A percentile compares a stretch with the other conserved stretches of the same genome.
phyloP scores from a whole-genome alignment of 805 yeast genomes.

The Candida alai region DNA sequence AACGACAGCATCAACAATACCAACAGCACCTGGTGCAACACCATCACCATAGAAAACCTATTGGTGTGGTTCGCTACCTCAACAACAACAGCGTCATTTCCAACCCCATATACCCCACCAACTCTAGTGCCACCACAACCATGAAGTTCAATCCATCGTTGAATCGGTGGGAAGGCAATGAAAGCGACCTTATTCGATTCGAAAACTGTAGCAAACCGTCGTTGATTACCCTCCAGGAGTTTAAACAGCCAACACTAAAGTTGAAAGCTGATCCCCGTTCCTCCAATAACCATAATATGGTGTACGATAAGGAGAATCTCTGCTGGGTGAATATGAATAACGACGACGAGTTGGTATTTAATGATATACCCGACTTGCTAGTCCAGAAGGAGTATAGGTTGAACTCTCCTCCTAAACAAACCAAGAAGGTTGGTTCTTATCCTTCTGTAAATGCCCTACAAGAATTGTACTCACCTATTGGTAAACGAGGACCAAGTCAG shows the following conservation, averaged over 20 bases:
- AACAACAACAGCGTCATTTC: conserved; percentile 15
- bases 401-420: conserved; percentile 6
- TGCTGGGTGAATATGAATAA: conserved; percentile 53
- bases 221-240: conserved; percentile 31
- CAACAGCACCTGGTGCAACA: no score
- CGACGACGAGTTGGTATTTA: conserved; percentile 42
- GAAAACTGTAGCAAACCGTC: conserved; percentile 40
- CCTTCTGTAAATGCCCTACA: neutral
- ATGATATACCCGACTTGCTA: conserved; percentile 46
- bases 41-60: conserved; percentile 12
- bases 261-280: conserved; percentile 1
- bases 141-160: conserved; percentile 54
- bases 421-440: no score
- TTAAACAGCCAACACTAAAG: conserved; percentile 11
- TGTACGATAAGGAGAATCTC: conserved; percentile 53
- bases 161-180: conserved; percentile 64
- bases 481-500: conserved; percentile 28
- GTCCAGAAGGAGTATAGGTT: conserved; percentile 3
- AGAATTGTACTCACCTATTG: conserved; percentile 5
- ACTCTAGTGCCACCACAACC: conserved; percentile 18
- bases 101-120: conserved; percentile 14
- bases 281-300: conserved; percentile 40
- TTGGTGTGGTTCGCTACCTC: conserved; percentile 30
- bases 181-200: conserved; percentile 50
- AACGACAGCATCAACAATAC: no score